Evolutionary conservation across 257 asterid species (phyloP).

Genomic region (Cordia subcordata): DNA sequence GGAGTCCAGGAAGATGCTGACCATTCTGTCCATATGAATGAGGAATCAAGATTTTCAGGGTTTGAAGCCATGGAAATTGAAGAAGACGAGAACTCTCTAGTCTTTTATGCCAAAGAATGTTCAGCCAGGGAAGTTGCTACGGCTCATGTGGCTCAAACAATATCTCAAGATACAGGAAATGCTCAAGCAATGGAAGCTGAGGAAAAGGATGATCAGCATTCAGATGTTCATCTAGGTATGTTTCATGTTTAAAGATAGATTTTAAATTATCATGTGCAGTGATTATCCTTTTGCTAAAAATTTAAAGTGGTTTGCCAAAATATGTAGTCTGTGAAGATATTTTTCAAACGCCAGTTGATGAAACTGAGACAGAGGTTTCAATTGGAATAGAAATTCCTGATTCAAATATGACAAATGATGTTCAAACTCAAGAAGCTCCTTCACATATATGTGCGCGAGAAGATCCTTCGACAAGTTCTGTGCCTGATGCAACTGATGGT

Average conservation of each 20-base stretch:
- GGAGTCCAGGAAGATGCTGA: conserved; percentile 20
- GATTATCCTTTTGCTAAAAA: conserved; percentile 3
- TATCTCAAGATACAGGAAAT: conserved; percentile 11
- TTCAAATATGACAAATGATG: conserved; percentile 59
- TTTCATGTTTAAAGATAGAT: background rate
- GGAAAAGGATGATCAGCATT: conserved; percentile 26
- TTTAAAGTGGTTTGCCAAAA: conserved; percentile 15
- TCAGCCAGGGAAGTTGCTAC: conserved; percentile 22
- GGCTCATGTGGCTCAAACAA: conserved; percentile 11
- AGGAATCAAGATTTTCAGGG: conserved; percentile 37
- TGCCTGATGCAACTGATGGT: conserved; percentile 21
- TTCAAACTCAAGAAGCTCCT: conserved; percentile 34
- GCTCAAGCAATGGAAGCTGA: conserved; percentile 14
- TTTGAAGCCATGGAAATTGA: conserved; percentile 61
- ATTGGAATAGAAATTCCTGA: conserved; percentile 97
- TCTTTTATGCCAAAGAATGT: conserved; percentile 46
- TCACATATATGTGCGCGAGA: conserved; percentile 29
- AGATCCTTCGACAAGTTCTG: conserved; percentile 35
- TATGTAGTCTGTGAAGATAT: conserved; percentile 54
- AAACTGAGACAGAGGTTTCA: conserved; percentile 84
- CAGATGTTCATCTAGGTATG: conserved; percentile 39
- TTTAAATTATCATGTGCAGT: background rate
- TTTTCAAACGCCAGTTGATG: conserved; percentile 39
- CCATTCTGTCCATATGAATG: conserved; percentile 33
- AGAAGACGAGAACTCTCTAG: conserved; percentile 53